phyloP scores from a whole-genome alignment of 306 rosid species.

The Gillenia trifoliata region DNA sequence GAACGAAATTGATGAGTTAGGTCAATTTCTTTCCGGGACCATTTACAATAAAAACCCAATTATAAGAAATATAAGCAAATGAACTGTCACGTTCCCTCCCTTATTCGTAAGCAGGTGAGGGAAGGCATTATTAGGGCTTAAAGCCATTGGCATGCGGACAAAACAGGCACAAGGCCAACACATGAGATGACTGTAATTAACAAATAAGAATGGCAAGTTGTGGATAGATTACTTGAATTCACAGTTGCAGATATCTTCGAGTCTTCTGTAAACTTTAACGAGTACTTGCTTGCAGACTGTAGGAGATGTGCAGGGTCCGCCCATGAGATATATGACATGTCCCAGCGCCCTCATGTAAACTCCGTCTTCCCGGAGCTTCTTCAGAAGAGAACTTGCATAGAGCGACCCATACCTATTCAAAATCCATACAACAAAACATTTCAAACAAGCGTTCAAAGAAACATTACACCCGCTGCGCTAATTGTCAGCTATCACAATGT shows the following conservation, averaged over 20 bases:
- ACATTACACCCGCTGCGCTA: background rate
- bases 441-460: background rate
- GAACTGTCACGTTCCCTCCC: background rate
- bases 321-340: slow-evolving; percentile 79
- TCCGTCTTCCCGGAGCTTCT: slow-evolving; percentile 71
- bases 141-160: background rate
- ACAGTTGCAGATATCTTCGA: slow-evolving; percentile 34
- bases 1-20: no score
- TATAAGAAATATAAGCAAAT: background rate
- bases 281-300: slow-evolving; percentile 62
- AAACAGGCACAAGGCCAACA: background rate
- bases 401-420: slow-evolving; percentile 68
- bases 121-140: background rate
- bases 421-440: slow-evolving; percentile 10
- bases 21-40: no score
- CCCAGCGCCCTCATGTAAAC: slow-evolving; percentile 81
- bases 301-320: slow-evolving; percentile 88
- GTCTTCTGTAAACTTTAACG: slow-evolving; percentile 53
- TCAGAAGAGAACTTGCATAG: slow-evolving; percentile 68
- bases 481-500: background rate
- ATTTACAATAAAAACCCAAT: no score
- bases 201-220: background rate
- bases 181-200: background rate
- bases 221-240: background rate
- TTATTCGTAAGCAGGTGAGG: background rate